Evolutionary conservation across 306 rosid species (phyloP).

Genomic region (Inga leiocalycina): DNA sequence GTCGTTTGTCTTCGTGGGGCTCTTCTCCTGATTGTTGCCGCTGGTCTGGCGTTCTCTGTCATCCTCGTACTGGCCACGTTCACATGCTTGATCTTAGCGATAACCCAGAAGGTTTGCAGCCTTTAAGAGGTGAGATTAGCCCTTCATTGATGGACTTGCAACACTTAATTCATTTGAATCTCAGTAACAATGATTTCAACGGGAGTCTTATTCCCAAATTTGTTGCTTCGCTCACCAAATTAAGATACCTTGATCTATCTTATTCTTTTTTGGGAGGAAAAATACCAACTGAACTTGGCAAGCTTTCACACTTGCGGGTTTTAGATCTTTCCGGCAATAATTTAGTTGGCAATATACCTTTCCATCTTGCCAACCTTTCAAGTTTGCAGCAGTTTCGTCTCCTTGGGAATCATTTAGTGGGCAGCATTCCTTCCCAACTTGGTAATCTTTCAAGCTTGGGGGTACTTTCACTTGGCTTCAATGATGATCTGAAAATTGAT

Average conservation of each 20-base stretch:
- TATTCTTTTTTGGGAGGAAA: not conserved
- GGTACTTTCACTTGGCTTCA: not conserved
- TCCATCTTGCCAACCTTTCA: not conserved
- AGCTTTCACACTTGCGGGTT: not conserved
- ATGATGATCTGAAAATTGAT: not conserved
- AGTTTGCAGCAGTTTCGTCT: not conserved
- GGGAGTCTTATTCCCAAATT: not conserved
- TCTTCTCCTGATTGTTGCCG: not conserved
- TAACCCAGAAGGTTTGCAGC: accelerated
- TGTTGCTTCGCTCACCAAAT: not conserved
- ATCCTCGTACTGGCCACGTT: not conserved
- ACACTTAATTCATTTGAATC: not conserved
- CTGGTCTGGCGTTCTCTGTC: not conserved
- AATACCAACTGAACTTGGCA: not conserved
- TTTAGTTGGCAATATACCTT: not conserved
- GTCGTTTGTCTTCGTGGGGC: not conserved
- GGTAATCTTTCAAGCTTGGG: not conserved
- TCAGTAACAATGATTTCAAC: not conserved
- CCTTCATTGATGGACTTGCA: not conserved
- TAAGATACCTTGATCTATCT: not conserved
- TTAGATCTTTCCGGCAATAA: not conserved
- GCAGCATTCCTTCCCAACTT: not conserved
- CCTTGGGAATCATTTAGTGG: not conserved
- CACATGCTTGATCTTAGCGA: not conserved
- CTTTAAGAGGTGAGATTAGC: not conserved